phyloP scores from a whole-genome alignment of 2,329 filamentous ascomycete genomes.

The Aspergillus floridensis region DNA sequence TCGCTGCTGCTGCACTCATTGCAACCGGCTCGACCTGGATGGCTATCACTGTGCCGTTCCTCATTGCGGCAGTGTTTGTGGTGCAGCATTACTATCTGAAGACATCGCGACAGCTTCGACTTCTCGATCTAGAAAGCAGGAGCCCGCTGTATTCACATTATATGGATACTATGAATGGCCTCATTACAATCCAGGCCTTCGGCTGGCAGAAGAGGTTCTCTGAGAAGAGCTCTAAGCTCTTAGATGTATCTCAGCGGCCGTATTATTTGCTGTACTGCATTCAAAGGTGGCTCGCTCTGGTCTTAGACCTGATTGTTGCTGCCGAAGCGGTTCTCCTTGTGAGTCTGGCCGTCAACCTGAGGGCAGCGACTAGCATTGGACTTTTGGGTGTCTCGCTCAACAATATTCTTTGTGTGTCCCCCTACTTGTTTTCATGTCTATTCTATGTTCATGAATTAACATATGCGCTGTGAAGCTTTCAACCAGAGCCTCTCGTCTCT shows the following conservation, averaged over 20 bases:
- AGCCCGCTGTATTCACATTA: slow-evolving; percentile 52
- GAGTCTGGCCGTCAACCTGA: background rate
- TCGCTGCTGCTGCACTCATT: background rate
- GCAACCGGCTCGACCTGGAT: slow-evolving; percentile 29
- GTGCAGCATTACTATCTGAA: slow-evolving; percentile 46
- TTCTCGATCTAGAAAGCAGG: slow-evolving; percentile 54
- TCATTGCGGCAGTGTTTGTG: slow-evolving; percentile 42
- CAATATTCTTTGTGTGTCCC: background rate
- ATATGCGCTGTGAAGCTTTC: background rate
- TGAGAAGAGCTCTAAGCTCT: slow-evolving; percentile 35
- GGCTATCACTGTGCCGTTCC: slow-evolving; percentile 39
- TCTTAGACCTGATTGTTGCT: slow-evolving; percentile 44
- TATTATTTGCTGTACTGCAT: slow-evolving; percentile 46
- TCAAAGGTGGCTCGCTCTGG: slow-evolving; percentile 43
- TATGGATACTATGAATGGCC: slow-evolving; percentile 49
- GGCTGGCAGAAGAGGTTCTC: slow-evolving; percentile 44
- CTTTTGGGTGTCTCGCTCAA: background rate
- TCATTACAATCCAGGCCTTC: slow-evolving; percentile 52
- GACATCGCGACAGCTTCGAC: slow-evolving; percentile 48
- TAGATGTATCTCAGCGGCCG: slow-evolving; percentile 43
- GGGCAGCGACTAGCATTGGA: background rate
- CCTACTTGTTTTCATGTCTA: background rate
- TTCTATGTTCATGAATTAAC: background rate
- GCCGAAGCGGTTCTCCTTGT: background rate
- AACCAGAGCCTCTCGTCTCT: slow-evolving; percentile 1